Evolutionary conservation across 1,284 basidiomycete genomes (phyloP).

Genomic region (Golubevia sp.): DNA sequence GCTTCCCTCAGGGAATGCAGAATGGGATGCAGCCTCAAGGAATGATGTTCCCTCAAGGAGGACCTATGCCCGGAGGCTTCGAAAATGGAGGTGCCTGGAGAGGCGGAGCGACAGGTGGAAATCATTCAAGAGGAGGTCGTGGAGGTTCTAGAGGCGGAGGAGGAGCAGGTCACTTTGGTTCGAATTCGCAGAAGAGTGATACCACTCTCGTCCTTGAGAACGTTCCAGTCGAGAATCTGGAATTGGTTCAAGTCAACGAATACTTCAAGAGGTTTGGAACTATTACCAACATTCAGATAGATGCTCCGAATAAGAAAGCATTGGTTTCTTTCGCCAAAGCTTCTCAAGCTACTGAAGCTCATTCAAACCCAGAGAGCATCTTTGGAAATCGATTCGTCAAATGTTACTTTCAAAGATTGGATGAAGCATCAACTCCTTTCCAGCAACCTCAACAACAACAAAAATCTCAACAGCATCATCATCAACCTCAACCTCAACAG

Average conservation of each 20-base stretch:
- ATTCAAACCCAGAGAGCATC: constrained; percentile 89
- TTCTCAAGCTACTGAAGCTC: constrained; percentile 81
- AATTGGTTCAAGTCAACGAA: constrained; percentile 76
- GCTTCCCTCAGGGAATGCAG: too few species aligned
- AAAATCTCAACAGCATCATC: too few species aligned
- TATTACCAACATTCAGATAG: constrained; percentile 89
- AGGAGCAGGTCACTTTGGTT: background rate
- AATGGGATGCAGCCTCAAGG: too few species aligned
- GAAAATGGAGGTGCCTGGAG: background rate
- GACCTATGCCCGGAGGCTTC: background rate
- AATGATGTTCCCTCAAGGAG: too few species aligned
- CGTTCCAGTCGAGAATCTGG: constrained; percentile 81
- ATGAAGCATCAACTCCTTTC: too few species aligned
- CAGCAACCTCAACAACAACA: too few species aligned
- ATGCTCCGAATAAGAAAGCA: constrained; percentile 74
- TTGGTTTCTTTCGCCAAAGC: constrained; percentile 86
- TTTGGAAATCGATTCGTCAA: constrained; percentile 94
- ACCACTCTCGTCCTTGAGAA: constrained; percentile 92
- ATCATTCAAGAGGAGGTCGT: background rate
- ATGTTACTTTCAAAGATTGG: too few species aligned
- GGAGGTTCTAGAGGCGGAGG: background rate
- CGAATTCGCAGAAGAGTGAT: constrained; percentile 47
- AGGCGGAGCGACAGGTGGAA: background rate
- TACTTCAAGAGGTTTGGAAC: constrained; percentile 93
- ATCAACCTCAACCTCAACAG: background rate